Conservation (phyloP, 306 rosid species). For the Parietaria judaica region DNA sequence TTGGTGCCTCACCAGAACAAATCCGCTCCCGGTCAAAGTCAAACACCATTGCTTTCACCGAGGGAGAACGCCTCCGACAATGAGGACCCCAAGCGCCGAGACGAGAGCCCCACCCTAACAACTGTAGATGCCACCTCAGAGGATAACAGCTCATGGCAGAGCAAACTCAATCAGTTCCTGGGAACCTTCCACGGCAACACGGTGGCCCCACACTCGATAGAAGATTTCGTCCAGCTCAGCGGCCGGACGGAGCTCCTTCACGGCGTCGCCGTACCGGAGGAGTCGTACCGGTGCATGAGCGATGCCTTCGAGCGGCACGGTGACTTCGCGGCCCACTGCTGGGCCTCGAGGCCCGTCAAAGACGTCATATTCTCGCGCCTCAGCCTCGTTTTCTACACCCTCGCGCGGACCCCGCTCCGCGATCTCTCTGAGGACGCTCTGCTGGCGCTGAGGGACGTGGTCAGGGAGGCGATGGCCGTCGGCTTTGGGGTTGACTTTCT, state of each 20-base stretch:
- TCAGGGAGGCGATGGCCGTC: slow-evolving; percentile 1
- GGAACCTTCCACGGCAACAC: slow-evolving; percentile 5
- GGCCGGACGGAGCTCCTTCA: slow-evolving; percentile 1
- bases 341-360: slow-evolving; percentile 5
- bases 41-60: background rate
- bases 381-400: slow-evolving; percentile 6
- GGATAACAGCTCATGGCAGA: background rate
- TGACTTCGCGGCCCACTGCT: slow-evolving; percentile 1
- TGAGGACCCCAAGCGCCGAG: background rate
- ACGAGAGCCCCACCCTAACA: background rate
- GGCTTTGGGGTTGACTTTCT: slow-evolving; percentile 2
- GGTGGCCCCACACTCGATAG: background rate
- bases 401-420: background rate
- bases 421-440: background rate
- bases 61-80: background rate
- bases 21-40: background rate
- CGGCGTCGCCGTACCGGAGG: background rate
- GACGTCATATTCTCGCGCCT: slow-evolving; percentile 7
- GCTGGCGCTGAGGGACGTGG: slow-evolving; percentile 7
- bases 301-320: slow-evolving; percentile 4
- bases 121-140: background rate
- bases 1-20: background rate
- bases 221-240: slow-evolving; percentile 3
- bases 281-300: slow-evolving; percentile 1
- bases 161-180: slow-evolving; percentile 3